phyloP scores from a whole-genome alignment of 129 eudicot genomes.

The Flaveria linearis region DNA sequence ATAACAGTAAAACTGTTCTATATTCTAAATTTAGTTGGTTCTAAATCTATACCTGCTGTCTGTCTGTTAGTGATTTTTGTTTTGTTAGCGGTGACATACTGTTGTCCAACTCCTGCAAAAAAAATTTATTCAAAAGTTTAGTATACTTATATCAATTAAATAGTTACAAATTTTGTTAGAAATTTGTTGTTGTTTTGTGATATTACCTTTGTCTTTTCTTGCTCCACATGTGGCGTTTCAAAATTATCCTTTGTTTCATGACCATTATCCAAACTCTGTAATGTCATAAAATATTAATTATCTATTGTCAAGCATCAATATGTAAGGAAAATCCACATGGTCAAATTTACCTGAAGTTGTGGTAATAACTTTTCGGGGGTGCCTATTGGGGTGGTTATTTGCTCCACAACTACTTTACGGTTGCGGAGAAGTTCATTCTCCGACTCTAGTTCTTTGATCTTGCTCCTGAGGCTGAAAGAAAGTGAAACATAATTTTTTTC shows the following conservation, averaged over 20 bases:
- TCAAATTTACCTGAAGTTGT: slow-evolving; percentile 48
- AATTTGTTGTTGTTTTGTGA: background rate
- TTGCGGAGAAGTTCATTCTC: slow-evolving; percentile 68
- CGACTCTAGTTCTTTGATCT: slow-evolving; percentile 63
- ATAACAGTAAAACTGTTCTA: background rate
- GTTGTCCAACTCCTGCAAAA: slow-evolving; percentile 52
- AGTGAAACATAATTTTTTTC: slow-evolving; percentile 14
- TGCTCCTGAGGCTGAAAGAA: slow-evolving; percentile 59
- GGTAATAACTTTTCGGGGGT: slow-evolving; percentile 36
- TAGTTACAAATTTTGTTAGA: background rate
- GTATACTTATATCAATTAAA: slow-evolving; percentile 2
- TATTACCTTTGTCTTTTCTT: slow-evolving; percentile 26
- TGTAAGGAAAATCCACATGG: slow-evolving; percentile 16
- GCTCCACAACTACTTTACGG: slow-evolving; percentile 59
- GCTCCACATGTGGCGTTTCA: slow-evolving; percentile 37
- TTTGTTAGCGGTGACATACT: slow-evolving; percentile 51
- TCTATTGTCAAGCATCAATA: background rate
- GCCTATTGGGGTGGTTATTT: slow-evolving; percentile 39
- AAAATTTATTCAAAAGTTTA: slow-evolving; percentile 22
- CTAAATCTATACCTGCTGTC: slow-evolving; percentile 71
- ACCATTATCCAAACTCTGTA: slow-evolving; percentile 56
- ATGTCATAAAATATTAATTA: slow-evolving; percentile 23
- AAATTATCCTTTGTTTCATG: slow-evolving; percentile 39
- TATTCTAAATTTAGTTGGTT: slow-evolving; percentile 22
- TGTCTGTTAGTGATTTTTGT: slow-evolving; percentile 92